Conservation (phyloP, 129 eudicot genomes). For the Artemisia annua region DNA sequence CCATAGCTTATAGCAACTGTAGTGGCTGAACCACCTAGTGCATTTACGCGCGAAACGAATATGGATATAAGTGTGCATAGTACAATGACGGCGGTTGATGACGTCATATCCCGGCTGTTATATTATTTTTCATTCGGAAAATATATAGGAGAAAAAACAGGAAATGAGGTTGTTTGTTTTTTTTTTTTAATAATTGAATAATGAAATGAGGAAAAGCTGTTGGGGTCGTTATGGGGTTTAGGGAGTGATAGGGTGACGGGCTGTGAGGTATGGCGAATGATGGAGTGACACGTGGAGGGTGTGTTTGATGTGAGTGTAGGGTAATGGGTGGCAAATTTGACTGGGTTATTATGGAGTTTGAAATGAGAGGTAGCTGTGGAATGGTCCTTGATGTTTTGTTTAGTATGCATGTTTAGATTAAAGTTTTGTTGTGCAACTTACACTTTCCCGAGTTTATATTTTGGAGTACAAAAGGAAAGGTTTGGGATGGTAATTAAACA, state of each 20-base stretch:
- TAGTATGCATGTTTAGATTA: no score
- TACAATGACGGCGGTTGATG: constrained; percentile 18
- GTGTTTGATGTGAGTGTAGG: not conserved
- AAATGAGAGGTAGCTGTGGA: no score
- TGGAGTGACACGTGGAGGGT: constrained; percentile 5
- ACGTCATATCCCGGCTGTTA: constrained; percentile 37
- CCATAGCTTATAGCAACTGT: constrained; percentile 47
- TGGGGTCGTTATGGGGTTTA: constrained; percentile 1
- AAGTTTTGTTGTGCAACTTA: no score
- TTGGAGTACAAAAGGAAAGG: no score
- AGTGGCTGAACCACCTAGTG: constrained; percentile 44
- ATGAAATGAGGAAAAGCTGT: constrained; percentile 21
- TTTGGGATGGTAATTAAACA: no score
- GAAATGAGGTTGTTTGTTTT: not conserved
- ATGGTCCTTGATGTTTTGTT: no score
- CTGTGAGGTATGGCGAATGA: constrained; percentile 18
- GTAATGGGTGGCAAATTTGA: constrained; percentile 18
- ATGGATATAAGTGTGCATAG: not conserved
- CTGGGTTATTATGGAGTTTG: no score
- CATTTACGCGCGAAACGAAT: constrained; percentile 17
- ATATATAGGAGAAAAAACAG: not conserved
- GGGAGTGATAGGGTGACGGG: constrained; percentile 18
- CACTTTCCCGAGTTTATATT: no score
- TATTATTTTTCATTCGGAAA: constrained; percentile 30
- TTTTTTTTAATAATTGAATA: no score